phyloP scores from a whole-genome alignment of 225 moss, liverwort and hornwort genomes.

The Sphagnum contortum region DNA sequence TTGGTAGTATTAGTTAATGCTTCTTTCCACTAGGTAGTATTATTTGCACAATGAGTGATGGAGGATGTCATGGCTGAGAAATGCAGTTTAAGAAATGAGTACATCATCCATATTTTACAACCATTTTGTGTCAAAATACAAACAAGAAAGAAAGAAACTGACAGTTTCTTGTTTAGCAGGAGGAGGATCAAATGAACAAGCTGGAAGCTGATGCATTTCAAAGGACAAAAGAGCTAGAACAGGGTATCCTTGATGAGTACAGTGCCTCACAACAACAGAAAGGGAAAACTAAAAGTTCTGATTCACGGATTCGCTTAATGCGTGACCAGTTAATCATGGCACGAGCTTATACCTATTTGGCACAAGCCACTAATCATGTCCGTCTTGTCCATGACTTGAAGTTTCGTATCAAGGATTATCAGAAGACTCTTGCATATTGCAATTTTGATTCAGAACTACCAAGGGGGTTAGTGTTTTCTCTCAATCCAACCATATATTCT shows the following conservation, averaged over 20 bases:
- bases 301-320: constrained; percentile 53
- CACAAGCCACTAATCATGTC: constrained; percentile 36
- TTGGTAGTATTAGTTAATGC: too few species aligned
- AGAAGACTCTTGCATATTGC: constrained; percentile 30
- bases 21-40: too few species aligned
- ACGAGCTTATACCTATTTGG: constrained; percentile 40
- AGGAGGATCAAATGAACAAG: constrained; percentile 25
- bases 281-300: constrained; percentile 25
- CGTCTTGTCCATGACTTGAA: constrained; percentile 42
- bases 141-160: constrained; percentile 9
- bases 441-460: constrained; percentile 44
- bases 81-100: too few species aligned
- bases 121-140: too few species aligned
- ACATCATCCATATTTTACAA: too few species aligned
- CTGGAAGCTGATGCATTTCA: constrained; percentile 42
- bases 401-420: constrained; percentile 51
- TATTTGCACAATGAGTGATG: too few species aligned
- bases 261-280: constrained; percentile 9
- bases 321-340: constrained; percentile 69
- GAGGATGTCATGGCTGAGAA: too few species aligned
- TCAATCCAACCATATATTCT: too few species aligned
- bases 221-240: constrained; percentile 28
- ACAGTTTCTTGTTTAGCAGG: constrained; percentile 16
- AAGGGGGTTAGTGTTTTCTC: constrained; percentile 23
- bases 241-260: constrained; percentile 36